A percentile compares a stretch with the other conserved stretches of the same genome.
These are phyloP conservation scores for Bassia scoparia DNA, from an alignment of 148 eudicot genomes.

Conservation along the genomic window DNA sequence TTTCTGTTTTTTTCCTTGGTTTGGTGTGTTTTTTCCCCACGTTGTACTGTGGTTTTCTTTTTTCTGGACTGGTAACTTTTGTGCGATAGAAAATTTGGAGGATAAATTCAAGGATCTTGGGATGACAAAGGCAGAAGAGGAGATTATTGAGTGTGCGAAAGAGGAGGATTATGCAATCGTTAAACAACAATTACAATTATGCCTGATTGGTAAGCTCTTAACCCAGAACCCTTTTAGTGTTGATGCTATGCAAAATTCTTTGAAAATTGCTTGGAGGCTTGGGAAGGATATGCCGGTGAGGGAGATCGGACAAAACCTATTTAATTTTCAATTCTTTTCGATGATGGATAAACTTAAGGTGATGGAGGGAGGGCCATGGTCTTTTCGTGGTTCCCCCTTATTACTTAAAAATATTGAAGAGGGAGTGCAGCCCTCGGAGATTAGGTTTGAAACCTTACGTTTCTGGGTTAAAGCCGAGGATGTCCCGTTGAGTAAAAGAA, in stretches of 20 bases:
- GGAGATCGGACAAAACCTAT: background rate
- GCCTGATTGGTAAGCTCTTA: background rate
- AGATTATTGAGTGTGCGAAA: background rate
- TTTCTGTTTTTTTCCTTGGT: no score
- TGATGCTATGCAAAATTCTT: background rate
- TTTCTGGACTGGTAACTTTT: background rate
- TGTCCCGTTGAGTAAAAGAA: background rate
- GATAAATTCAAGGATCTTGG: background rate
- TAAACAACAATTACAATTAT: background rate
- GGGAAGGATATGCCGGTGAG: background rate
- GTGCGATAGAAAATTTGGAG: background rate
- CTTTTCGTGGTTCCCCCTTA: background rate
- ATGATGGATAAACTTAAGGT: background rate
- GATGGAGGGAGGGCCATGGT: background rate
- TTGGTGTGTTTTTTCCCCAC: no score
- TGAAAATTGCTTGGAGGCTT: background rate
- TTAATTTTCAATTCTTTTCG: background rate
- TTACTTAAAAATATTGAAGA: background rate
- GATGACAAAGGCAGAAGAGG: background rate
- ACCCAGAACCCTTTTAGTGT: background rate
- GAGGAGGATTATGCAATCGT: background rate
- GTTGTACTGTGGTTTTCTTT: no score
- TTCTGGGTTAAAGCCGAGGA: background rate
- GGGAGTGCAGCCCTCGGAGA: background rate
- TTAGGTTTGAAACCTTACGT: background rate